Base-by-base conservation (phyloP, 2,329 filamentous ascomycete species). In the Colletotrichum incanum region DNA sequence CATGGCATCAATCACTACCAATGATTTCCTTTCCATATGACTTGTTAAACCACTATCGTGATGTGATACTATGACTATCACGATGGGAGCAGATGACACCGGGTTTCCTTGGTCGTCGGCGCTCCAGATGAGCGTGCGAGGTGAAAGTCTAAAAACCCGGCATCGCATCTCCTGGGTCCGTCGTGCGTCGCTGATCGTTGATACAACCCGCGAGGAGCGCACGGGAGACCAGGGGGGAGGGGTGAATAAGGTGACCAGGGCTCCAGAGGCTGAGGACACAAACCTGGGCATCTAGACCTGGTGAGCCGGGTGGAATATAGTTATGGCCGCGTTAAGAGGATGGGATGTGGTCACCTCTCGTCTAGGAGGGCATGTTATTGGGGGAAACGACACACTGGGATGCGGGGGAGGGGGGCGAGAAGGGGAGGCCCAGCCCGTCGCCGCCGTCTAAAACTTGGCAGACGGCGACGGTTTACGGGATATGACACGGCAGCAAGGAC, bases 121-220 rank as follows among this genome's bases (percentile, higher is more conserved):
- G 26, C 12, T 49, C 26, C 37, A 47, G 34, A n/a, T 45, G 50
- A 55, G 34, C 12, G 28, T 31, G 28, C 28, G 28, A 31, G 28
- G 28, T 31, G 4, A 31, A 64, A 31, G 61, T 26, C 47, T 64
- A 31, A 50, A 60, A 47, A 43, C 47, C 12, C 49, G 26, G 31
- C 16, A 37, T 16, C 34, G 23, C 18, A 14, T 18, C 11, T n/a
- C 8, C n/a, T 43, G 6, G 20, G n/a, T 2, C 54, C 52, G 18
- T 55, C 49, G 23, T 55, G 49, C 23, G 26, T 55, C 39, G 62
- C 37, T 23, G 41, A 64, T 31, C 37, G 45, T 70, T 59, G 67
- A 54, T 45, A 37, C 45, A 54, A 54, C 58, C 50, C 59, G 65
- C 39, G 49, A 45, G 31, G 41, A 59, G 60, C 52, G 60, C 28